These are phyloP conservation scores for Stachybotrys echinatus DNA, from an alignment of 2,329 filamentous ascomycete genomes.

Conservation along the genomic window DNA sequence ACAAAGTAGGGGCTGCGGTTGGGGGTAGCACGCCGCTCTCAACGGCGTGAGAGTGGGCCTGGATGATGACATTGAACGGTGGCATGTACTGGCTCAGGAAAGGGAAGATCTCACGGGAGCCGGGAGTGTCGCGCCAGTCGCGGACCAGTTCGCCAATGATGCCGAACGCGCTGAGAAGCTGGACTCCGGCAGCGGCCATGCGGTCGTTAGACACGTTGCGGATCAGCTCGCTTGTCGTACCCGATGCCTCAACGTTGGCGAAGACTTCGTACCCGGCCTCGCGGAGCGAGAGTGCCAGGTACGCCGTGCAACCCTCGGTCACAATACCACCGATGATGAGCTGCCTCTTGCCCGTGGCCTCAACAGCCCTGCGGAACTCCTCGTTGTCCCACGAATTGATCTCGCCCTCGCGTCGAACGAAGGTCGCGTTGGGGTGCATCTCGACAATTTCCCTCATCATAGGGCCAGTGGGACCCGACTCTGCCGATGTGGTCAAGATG, in stretches of 20 bases:
- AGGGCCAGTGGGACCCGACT: neutral
- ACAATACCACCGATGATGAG: slow-evolving; percentile 2
- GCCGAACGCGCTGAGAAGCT: slow-evolving; percentile 41
- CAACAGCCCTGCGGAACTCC: neutral
- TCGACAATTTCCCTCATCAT: neutral
- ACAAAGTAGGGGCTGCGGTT: too few relatives aligned
- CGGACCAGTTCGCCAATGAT: slow-evolving; percentile 52
- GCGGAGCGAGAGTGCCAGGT: slow-evolving; percentile 53
- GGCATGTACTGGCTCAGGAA: neutral
- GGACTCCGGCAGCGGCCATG: slow-evolving; percentile 52
- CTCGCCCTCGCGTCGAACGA: neutral
- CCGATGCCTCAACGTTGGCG: slow-evolving; percentile 53
- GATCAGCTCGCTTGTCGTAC: slow-evolving; percentile 45
- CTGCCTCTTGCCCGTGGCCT: slow-evolving; percentile 1
- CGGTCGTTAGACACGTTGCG: slow-evolving; percentile 49
- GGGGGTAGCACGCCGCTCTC: neutral
- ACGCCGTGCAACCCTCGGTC: slow-evolving; percentile 35
- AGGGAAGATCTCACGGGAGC: neutral
- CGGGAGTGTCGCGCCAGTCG: slow-evolving; percentile 39
- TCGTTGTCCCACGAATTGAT: neutral
- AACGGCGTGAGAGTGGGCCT: neutral
- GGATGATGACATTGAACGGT: neutral
- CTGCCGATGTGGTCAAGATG: neutral
- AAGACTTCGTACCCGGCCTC: slow-evolving; percentile 56
- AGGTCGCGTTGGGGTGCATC: neutral